Conservation (phyloP, 169 alveolate genomes). For the Blepharisma undulans region DNA sequence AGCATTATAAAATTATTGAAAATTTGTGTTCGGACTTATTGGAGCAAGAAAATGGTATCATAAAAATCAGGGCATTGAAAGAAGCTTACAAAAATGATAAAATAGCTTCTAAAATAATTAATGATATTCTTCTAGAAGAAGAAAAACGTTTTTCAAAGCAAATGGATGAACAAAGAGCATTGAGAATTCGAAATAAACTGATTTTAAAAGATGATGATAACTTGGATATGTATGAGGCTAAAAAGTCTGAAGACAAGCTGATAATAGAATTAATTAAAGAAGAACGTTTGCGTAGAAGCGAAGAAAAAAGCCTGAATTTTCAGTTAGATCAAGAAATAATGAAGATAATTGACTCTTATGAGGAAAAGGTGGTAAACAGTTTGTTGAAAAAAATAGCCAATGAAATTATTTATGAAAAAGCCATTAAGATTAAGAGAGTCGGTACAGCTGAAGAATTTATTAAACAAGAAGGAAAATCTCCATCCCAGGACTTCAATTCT, state of each 20-base stretch:
- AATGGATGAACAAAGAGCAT: not conserved
- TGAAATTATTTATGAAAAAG: not conserved
- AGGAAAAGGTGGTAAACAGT: not conserved
- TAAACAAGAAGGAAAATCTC: too few species aligned
- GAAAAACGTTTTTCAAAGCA: not conserved
- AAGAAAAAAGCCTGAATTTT: not conserved
- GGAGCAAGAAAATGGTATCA: not conserved
- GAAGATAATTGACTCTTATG: not conserved
- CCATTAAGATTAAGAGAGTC: too few species aligned
- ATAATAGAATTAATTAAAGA: not conserved
- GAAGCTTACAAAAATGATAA: not conserved
- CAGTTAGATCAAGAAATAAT: not conserved
- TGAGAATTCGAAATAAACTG: not conserved
- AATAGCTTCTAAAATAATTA: not conserved
- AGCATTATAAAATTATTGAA: not conserved
- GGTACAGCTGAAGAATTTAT: too few species aligned
- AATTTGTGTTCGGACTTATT: not conserved
- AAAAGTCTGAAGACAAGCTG: not conserved
- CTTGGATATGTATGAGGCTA: not conserved
- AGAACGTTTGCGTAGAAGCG: not conserved
- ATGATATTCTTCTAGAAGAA: not conserved
- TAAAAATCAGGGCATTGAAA: not conserved
- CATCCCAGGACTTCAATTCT: too few species aligned
- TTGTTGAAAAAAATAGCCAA: not conserved
- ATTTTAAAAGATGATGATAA: not conserved